Evolutionary conservation across 257 asterid species (phyloP), one percentile per base, ranked within the genome.

Genomic region (Apocynum venetum): DNA sequence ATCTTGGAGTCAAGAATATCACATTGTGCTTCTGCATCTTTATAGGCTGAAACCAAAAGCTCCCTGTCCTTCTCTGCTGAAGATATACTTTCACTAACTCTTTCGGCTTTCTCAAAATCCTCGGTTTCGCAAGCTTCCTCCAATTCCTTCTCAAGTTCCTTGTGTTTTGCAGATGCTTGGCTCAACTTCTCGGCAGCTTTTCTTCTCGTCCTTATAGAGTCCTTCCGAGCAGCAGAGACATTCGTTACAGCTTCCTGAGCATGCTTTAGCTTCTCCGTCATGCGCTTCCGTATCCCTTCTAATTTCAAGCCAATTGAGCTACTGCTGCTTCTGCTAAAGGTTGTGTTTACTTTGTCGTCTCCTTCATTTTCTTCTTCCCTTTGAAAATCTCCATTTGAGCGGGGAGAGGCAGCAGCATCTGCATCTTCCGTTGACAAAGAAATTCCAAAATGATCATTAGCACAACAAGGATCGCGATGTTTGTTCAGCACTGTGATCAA

Each of bases 101-200:
- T 79, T 64, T 87, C 90, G 40, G 90, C 90, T 40, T 78, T 80
- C 77, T 87, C 90, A 67, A 87, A 87, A 71, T 87, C 90, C 81
- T 87, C 90, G 3, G 84, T 73, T 67, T 87, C 88, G 55, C 88
- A 84, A 73, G 90, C 88, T 76, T 84, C 84, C 75, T 87, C 88
- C 41, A 87, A 81, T 73, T 78, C 71, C 78, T 80, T 71, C 87
- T 87, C 90, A 3, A 87, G 79, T 65, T 78, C 81, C 52, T 57
- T 71, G 79, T 82, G 80, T 75, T 48, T 80, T 31, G 74, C 76
- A 51, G 85, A 79, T 71, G 84, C 90, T 55, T 73, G 78, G 75
- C 74, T 80, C 35, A 82, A 76, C 60, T 74, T 79, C 57, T 72
- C 79, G 3, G 85, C 76, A 65, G 83, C 85, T 80, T 82, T 83